A percentile compares a stretch with the other conserved stretches of the same genome.
Evolutionary conservation across 495 filamentous ascomycete species (phyloP).

Genomic region (Rhypophila decipiens): DNA sequence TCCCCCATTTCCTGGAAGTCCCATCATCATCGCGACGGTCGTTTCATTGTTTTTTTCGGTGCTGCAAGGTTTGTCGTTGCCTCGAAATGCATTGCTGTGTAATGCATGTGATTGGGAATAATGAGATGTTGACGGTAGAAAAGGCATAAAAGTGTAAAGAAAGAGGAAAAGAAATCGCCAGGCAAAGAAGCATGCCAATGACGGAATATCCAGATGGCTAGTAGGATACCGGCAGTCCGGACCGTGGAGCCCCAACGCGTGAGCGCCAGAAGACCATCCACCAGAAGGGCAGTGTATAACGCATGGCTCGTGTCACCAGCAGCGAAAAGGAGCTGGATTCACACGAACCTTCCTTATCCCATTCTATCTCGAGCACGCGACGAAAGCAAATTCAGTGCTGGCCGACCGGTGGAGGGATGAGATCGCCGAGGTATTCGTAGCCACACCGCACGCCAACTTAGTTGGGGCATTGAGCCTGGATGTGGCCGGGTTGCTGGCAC

Average conservation of each 20-base stretch:
- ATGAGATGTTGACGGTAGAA: constrained; percentile 2
- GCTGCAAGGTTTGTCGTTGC: constrained; percentile 26
- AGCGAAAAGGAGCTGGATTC: constrained; percentile 13
- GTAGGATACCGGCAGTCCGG: constrained; percentile 23
- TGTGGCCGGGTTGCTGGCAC: constrained; percentile 96
- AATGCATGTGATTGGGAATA: constrained; percentile 14
- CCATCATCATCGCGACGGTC: not conserved
- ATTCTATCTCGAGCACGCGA: constrained; percentile 14
- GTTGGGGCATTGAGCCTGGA: constrained; percentile 83
- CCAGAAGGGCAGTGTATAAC: constrained; percentile 26
- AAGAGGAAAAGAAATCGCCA: constrained; percentile 11
- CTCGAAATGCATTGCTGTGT: constrained; percentile 12
- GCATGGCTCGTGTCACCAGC: constrained; percentile 20
- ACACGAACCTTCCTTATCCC: constrained; percentile 12
- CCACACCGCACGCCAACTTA: constrained; percentile 13
- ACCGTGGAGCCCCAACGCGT: constrained; percentile 18
- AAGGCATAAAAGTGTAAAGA: too few species aligned
- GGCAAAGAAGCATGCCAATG: constrained; percentile 17
- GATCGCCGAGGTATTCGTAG: constrained; percentile 11
- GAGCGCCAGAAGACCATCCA: constrained; percentile 19
- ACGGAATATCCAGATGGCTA: constrained; percentile 30
- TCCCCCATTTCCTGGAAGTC: not conserved
- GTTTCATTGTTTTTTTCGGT: constrained; percentile 1
- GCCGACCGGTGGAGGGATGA: constrained; percentile 15
- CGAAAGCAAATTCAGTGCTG: constrained; percentile 17